phyloP scores from a whole-genome alignment of 1,284 basidiomycete species.

The Schizophyllum amplum region DNA sequence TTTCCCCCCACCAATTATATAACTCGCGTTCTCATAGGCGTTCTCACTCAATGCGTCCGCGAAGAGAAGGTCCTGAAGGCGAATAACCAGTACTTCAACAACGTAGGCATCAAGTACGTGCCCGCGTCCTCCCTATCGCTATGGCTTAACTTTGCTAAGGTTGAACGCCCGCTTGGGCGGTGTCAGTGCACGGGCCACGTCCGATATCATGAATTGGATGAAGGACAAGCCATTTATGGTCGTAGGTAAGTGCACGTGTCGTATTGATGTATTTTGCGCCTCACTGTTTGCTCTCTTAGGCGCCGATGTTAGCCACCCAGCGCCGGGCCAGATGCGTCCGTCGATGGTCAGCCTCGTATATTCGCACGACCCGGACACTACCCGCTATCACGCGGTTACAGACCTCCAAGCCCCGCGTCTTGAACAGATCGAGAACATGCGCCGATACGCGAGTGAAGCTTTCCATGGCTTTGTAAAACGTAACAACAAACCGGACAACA shows the following conservation, averaged over 20 bases:
- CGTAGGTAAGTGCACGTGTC: constrained; percentile 30
- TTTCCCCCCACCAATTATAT: neutral
- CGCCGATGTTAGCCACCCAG: too few species aligned
- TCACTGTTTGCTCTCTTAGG: constrained; percentile 17
- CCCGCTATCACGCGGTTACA: constrained; percentile 26
- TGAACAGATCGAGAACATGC: constrained; percentile 42
- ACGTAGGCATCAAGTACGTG: constrained; percentile 27
- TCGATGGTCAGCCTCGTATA: constrained; percentile 29
- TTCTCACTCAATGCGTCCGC: constrained; percentile 32
- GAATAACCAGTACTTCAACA: constrained; percentile 32
- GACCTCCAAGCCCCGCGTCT: constrained; percentile 34
- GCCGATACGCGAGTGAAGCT: constrained; percentile 38
- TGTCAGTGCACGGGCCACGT: constrained; percentile 22
- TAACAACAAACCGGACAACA: constrained; percentile 6
- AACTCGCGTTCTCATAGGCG: constrained; percentile 7
- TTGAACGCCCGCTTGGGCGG: constrained; percentile 35
- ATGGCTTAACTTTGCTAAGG: constrained; percentile 22
- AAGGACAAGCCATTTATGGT: constrained; percentile 23
- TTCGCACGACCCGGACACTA: constrained; percentile 24
- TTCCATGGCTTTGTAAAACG: constrained; percentile 24
- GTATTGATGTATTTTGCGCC: neutral
- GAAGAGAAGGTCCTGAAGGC: constrained; percentile 22
- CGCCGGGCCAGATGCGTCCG: constrained; percentile 25
- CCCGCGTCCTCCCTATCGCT: neutral
- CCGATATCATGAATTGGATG: constrained; percentile 17